A percentile compares a stretch with the other conserved stretches of the same genome.
These are phyloP conservation scores for Herpetomonas muscarum DNA, from an alignment of 208 protist genomes.

Conservation along the genomic window DNA sequence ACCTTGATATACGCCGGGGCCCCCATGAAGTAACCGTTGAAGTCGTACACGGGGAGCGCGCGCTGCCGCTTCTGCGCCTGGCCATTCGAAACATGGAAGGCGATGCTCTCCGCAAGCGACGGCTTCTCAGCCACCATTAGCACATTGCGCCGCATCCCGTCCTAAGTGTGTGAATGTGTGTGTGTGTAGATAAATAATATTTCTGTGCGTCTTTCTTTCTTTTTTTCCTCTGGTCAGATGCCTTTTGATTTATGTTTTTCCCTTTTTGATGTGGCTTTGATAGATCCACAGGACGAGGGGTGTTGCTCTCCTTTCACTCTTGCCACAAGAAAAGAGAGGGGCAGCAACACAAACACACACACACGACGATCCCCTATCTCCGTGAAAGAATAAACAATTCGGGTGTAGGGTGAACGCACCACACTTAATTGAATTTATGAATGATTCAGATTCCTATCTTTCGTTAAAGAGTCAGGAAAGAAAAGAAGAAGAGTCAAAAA, in stretches of 20 bases:
- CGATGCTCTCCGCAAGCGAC: constrained; percentile 89
- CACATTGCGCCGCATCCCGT: constrained; percentile 50
- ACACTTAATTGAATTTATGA: background rate
- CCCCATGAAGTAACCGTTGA: constrained; percentile 62
- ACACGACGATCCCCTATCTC: too few species aligned
- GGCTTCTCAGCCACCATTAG: constrained; percentile 96
- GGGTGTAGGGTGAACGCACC: too few species aligned
- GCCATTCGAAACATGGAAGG: constrained; percentile 81
- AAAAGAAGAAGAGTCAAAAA: constrained; percentile 12
- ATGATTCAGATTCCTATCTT: constrained; percentile 1
- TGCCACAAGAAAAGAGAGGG: too few species aligned
- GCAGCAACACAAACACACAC: too few species aligned
- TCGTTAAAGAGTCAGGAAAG: background rate
- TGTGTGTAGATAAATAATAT: constrained; percentile 2
- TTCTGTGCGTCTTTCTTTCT: too few species aligned
- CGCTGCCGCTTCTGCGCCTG: constrained; percentile 53
- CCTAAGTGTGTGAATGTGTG: background rate
- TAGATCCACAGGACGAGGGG: too few species aligned
- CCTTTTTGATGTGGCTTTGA: constrained; percentile 11
- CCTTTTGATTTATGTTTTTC: background rate
- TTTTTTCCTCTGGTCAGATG: too few species aligned
- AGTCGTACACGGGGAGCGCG: constrained; percentile 87
- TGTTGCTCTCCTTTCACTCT: too few species aligned
- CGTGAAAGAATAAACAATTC: too few species aligned
- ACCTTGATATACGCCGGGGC: constrained; percentile 69